Conservation (phyloP, 345 rosid genomes). For the Camelina neglecta region DNA sequence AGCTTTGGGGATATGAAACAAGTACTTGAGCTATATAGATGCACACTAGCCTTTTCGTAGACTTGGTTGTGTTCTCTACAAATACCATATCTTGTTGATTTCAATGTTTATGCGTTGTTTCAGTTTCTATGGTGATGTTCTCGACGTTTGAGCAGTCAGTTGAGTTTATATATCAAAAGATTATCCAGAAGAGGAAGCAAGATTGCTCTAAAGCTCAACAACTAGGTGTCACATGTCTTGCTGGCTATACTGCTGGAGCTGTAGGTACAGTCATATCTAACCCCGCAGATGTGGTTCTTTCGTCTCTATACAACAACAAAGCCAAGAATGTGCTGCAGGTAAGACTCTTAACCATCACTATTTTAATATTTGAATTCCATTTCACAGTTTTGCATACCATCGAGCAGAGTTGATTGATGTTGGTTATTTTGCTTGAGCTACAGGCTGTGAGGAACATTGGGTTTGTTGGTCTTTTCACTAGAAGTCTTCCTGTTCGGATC, state of each 20-base stretch:
- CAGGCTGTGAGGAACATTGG: constrained; percentile 70
- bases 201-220: constrained; percentile 69
- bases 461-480: constrained; percentile 58
- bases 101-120: constrained; percentile 9
- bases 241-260: constrained; percentile 80
- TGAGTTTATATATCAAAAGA: constrained; percentile 55
- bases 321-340: constrained; percentile 56
- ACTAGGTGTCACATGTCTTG: constrained; percentile 76
- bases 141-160: constrained; percentile 80
- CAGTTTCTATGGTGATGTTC: constrained; percentile 79
- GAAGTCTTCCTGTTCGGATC: constrained; percentile 68
- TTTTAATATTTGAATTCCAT: background rate
- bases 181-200: constrained; percentile 55
- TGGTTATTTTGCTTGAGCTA: constrained; percentile 22
- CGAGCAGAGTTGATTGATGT: background rate
- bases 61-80: constrained; percentile 16
- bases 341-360: constrained; percentile 4
- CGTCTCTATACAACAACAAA: constrained; percentile 60
- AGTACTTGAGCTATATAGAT: background rate
- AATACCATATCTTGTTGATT: constrained; percentile 17
- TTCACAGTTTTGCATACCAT: background rate
- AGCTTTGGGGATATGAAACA: background rate
- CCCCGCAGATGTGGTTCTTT: constrained; percentile 67
- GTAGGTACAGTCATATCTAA: constrained; percentile 64
- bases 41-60: background rate